phyloP scores from a whole-genome alignment of 1,284 basidiomycete species.

The Irpex lacteus region DNA sequence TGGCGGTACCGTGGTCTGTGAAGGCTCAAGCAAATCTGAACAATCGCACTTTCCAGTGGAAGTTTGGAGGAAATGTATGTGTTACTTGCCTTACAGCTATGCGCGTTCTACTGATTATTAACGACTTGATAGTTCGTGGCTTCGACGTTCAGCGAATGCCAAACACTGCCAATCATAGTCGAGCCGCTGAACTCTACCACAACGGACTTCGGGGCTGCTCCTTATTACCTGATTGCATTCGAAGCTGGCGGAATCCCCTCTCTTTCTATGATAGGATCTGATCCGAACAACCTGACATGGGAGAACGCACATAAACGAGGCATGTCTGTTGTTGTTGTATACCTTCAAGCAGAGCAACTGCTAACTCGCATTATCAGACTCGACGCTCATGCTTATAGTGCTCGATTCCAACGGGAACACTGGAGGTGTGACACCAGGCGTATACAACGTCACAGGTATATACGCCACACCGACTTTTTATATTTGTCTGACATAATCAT shows the following conservation, averaged over 20 bases:
- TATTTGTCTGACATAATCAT: conserved; percentile 8
- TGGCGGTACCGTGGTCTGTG: not conserved
- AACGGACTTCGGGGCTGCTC: conserved; percentile 32
- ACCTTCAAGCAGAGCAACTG: not conserved
- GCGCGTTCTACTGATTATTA: no score
- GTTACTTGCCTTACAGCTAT: not conserved
- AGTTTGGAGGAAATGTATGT: not conserved
- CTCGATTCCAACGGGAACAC: conserved; percentile 3
- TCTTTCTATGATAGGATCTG: conserved; percentile 39
- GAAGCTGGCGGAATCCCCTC: conserved; percentile 39
- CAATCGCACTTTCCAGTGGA: not conserved
- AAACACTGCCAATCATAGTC: conserved; percentile 15
- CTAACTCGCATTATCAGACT: not conserved
- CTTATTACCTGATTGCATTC: conserved; percentile 50
- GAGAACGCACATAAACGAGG: conserved; percentile 40
- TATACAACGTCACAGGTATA: conserved; percentile 9
- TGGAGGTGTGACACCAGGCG: not conserved
- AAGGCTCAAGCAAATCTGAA: not conserved
- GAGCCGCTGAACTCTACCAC: conserved; percentile 15
- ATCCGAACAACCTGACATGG: conserved; percentile 40
- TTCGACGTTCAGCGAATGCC: conserved; percentile 19
- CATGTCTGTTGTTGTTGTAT: conserved; percentile 22
- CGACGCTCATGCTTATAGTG: conserved; percentile 4
- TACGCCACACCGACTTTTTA: not conserved
- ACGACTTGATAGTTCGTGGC: conserved; percentile 6